A percentile compares a stretch with the other conserved stretches of the same genome.
phyloP scores from a whole-genome alignment of 495 filamentous ascomycete genomes.

The Tetracladium setigerum region DNA sequence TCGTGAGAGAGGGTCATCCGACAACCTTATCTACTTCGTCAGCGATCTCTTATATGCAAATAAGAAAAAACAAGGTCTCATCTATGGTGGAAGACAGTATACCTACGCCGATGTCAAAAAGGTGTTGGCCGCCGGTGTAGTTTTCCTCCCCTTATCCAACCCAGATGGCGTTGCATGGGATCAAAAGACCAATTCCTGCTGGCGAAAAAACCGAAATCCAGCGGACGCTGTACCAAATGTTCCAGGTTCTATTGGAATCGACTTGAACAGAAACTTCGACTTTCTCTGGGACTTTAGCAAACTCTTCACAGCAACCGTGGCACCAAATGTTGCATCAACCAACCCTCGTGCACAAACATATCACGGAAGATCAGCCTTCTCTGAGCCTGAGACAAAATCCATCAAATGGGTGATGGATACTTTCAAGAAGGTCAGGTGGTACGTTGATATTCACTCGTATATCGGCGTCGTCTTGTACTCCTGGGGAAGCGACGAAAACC shows the following conservation, averaged over 20 bases:
- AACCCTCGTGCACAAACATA: constrained; percentile 23
- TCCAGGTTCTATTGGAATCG: constrained; percentile 23
- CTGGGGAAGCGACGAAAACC: constrained; percentile 34
- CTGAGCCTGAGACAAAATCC: constrained; percentile 31
- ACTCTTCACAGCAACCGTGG: constrained; percentile 19
- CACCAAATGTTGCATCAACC: constrained; percentile 19
- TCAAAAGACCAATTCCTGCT: constrained; percentile 26
- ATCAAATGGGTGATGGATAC: constrained; percentile 28
- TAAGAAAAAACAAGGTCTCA: constrained; percentile 26
- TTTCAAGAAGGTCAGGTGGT: constrained; percentile 33
- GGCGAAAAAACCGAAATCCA: constrained; percentile 36
- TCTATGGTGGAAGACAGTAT: constrained; percentile 31
- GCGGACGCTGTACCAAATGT: constrained; percentile 6
- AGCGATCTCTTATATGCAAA: constrained; percentile 30
- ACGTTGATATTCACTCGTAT: constrained; percentile 35
- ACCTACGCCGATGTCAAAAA: constrained; percentile 29
- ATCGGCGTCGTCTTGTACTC: constrained; percentile 31
- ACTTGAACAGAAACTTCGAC: constrained; percentile 35
- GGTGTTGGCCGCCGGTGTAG: constrained; percentile 29
- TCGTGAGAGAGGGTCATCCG: constrained; percentile 28
- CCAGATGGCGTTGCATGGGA: constrained; percentile 33
- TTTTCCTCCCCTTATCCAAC: constrained; percentile 31
- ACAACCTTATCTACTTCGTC: constrained; percentile 30
- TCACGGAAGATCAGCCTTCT: constrained; percentile 23
- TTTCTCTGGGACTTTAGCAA: constrained; percentile 29